Evolutionary conservation across 1,284 basidiomycete genomes (phyloP).

Genomic region (Tremellales sp.): DNA sequence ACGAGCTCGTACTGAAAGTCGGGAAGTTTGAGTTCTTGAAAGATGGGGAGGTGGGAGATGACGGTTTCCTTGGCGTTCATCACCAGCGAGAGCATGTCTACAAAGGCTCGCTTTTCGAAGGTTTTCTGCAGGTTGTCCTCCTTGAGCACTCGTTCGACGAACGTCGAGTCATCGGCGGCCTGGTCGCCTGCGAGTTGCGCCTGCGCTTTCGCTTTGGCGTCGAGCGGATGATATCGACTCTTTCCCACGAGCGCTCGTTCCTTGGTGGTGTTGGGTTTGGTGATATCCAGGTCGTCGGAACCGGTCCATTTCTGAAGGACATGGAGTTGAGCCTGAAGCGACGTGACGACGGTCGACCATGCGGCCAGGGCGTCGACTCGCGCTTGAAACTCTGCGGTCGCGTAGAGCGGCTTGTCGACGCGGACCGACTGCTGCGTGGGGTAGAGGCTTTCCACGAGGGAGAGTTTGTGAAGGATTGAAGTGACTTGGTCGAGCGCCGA

Average conservation of each 20-base stretch:
- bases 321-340: slow-evolving; percentile 69
- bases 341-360: slow-evolving; percentile 78
- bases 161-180: slow-evolving; percentile 63
- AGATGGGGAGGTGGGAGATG: slow-evolving; percentile 58
- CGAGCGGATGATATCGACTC: slow-evolving; percentile 40
- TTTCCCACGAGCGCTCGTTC: slow-evolving; percentile 47
- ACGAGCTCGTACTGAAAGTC: slow-evolving; percentile 91
- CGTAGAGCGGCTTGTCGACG: slow-evolving; percentile 68
- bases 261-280: slow-evolving; percentile 66
- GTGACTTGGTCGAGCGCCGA: slow-evolving; percentile 68
- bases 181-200: slow-evolving; percentile 22
- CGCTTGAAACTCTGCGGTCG: slow-evolving; percentile 63
- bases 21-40: slow-evolving; percentile 72
- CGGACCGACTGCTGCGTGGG: slow-evolving; percentile 77
- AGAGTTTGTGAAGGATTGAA: slow-evolving; percentile 69
- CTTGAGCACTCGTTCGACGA: slow-evolving; percentile 91
- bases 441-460: slow-evolving; percentile 81
- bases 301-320: slow-evolving; percentile 87
- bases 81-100: slow-evolving; percentile 80
- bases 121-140: slow-evolving; percentile 92
- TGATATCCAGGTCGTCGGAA: slow-evolving; percentile 82
- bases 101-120: slow-evolving; percentile 89
- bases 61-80: slow-evolving; percentile 83
- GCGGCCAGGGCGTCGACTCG: slow-evolving; percentile 82
- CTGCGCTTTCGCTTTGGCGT: slow-evolving; percentile 33